A percentile compares a stretch with the other conserved stretches of the same genome.
phyloP scores from a whole-genome alignment of 2,329 filamentous ascomycete genomes.

The Sphaerulina populicola region DNA sequence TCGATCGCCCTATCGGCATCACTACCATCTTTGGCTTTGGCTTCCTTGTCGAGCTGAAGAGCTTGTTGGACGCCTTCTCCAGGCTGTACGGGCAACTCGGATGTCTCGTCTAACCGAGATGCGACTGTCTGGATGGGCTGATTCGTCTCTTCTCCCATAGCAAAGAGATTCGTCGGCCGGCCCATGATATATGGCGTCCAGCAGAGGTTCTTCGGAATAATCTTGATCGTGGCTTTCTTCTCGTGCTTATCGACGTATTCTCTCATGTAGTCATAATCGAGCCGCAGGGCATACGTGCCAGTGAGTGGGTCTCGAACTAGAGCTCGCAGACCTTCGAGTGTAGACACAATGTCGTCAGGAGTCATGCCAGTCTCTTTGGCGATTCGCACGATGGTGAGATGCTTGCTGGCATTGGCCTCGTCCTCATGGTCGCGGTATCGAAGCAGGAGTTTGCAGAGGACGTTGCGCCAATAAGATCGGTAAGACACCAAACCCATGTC shows the following conservation, averaged over 20 bases:
- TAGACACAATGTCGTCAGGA: conserved; percentile 89
- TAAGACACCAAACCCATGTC: conserved; percentile 98
- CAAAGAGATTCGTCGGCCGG: conserved; percentile 40
- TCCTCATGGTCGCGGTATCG: conserved; percentile 43
- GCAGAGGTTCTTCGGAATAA: conserved; percentile 70
- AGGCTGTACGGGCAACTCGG: conserved; percentile 35
- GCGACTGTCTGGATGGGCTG: conserved; percentile 67
- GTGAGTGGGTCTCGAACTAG: conserved; percentile 84
- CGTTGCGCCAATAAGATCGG: conserved; percentile 89
- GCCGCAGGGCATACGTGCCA: conserved; percentile 76
- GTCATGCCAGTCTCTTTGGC: conserved; percentile 92
- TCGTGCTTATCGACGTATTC: conserved; percentile 87
- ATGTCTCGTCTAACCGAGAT: conserved; percentile 63
- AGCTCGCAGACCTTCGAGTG: conserved; percentile 79
- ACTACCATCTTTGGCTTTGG: conserved; percentile 12
- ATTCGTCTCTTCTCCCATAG: conserved; percentile 33
- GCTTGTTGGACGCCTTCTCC: conserved; percentile 40
- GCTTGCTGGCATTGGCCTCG: conserved; percentile 18
- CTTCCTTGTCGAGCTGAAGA: conserved; percentile 12
- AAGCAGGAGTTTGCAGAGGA: conserved; percentile 77
- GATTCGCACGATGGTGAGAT: conserved; percentile 53
- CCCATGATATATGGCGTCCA: conserved; percentile 99
- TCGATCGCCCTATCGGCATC: not conserved
- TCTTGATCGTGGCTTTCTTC: conserved; percentile 73
- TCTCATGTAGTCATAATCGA: conserved; percentile 76